Conservation (phyloP, 345 rosid species). For the Salix suchowensis region DNA sequence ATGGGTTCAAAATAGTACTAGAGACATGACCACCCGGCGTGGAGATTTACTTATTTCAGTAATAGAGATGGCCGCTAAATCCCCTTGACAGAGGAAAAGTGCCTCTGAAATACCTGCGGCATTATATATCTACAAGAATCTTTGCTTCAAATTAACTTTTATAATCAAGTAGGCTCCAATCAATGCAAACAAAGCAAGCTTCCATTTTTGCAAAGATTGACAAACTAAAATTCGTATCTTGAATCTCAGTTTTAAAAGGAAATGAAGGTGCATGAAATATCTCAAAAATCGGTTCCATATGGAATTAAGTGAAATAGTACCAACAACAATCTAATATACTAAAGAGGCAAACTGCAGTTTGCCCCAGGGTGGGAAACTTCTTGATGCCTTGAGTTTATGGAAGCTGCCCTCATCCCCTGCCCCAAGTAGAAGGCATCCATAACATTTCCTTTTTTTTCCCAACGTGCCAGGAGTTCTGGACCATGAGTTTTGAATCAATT, state of each 20-base stretch:
- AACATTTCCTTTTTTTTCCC: background rate
- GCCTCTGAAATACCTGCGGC: background rate
- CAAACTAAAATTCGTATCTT: background rate
- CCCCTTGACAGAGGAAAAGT: background rate
- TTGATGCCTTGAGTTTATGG: background rate
- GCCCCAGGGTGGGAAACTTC: background rate
- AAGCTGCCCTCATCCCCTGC: background rate
- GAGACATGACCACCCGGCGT: background rate
- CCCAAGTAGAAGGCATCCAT: too few species aligned
- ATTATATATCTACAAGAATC: background rate
- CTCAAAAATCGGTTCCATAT: background rate
- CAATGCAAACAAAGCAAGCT: background rate
- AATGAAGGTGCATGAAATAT: background rate
- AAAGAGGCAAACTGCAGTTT: background rate
- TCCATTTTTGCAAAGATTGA: background rate
- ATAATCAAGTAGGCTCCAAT: background rate
- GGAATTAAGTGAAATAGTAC: background rate
- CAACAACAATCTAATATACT: too few species aligned
- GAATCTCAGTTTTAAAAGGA: background rate
- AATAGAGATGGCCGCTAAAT: background rate
- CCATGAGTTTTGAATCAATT: background rate
- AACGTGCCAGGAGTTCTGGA: background rate
- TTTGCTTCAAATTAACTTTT: background rate
- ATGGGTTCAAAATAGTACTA: background rate
- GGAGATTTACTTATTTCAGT: background rate